These are phyloP conservation scores for Strobilomyces echinocephalus DNA, from an alignment of 768 basidiomycete genomes.

Conservation along the genomic window DNA sequence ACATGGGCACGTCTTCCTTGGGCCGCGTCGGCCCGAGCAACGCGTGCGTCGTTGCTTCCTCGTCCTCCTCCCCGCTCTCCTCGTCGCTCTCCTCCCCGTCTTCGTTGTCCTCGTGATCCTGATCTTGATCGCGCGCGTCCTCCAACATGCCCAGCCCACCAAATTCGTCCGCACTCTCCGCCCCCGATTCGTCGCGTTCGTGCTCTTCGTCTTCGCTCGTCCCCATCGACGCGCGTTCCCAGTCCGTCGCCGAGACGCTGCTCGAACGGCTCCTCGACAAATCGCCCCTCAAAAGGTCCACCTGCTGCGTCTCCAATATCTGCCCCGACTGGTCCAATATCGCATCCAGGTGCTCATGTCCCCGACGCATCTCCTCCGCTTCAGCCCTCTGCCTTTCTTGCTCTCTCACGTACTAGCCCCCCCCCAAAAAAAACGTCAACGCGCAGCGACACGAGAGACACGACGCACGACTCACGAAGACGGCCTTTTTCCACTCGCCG, in stretches of 20 bases:
- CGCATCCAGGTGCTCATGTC: slow-evolving; percentile 83
- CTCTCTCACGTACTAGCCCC: slow-evolving; percentile 66
- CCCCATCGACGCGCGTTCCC: slow-evolving; percentile 16
- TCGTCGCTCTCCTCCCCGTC: slow-evolving; percentile 33
- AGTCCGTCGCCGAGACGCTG: slow-evolving; percentile 36
- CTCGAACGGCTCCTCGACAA: slow-evolving; percentile 50
- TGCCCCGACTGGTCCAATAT: slow-evolving; percentile 87
- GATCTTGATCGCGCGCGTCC: slow-evolving; percentile 6
- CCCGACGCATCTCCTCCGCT: slow-evolving; percentile 72
- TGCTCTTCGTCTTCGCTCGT: slow-evolving; percentile 21
- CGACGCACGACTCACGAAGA: slow-evolving; percentile 52
- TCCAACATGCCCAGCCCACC: slow-evolving; percentile 27
- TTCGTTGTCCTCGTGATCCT: background rate
- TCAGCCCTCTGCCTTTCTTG: slow-evolving; percentile 58
- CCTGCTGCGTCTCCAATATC: slow-evolving; percentile 78
- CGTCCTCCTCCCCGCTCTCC: slow-evolving; percentile 36
- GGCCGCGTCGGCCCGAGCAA: slow-evolving; percentile 17
- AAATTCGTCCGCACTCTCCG: slow-evolving; percentile 36
- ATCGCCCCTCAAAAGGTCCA: slow-evolving; percentile 54
- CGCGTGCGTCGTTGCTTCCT: slow-evolving; percentile 26
- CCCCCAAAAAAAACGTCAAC: slow-evolving; percentile 2
- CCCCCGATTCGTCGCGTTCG: slow-evolving; percentile 19
- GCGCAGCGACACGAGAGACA: no score
- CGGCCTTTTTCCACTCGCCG: slow-evolving; percentile 84
- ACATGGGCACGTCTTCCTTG: background rate